Evolutionary conservation across 228 moss, liverwort and hornwort species (phyloP).

Genomic region (Sphagnum fallax): DNA sequence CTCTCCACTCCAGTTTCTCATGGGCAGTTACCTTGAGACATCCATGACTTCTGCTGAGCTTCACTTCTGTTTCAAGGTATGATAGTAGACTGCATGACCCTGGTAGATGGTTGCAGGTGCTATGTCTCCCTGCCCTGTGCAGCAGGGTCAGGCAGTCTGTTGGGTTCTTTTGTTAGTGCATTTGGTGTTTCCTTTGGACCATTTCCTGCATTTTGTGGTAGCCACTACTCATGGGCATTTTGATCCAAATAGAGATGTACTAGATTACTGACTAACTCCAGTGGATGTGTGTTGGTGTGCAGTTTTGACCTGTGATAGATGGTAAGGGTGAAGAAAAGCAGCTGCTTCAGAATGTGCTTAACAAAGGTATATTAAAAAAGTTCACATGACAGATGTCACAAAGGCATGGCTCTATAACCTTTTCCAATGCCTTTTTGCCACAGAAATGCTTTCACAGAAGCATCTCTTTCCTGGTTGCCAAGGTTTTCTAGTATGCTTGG

Average conservation of each 20-base stretch:
- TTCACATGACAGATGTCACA: slow-evolving; percentile 62
- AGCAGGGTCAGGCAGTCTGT: too few relatives aligned
- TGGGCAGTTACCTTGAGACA: too few relatives aligned
- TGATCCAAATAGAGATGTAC: background rate
- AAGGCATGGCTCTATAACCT: slow-evolving; percentile 29
- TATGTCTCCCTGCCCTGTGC: background rate
- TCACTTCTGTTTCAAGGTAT: too few relatives aligned
- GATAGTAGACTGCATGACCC: too few relatives aligned
- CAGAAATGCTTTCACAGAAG: too few relatives aligned
- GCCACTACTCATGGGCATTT: too few relatives aligned
- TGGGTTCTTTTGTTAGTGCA: too few relatives aligned
- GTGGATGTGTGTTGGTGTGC: slow-evolving; percentile 2
- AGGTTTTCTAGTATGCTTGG: too few relatives aligned
- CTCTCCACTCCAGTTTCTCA: too few relatives aligned
- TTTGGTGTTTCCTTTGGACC: too few relatives aligned
- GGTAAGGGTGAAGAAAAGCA: slow-evolving; percentile 71
- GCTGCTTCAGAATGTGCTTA: slow-evolving; percentile 51
- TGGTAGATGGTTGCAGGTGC: background rate
- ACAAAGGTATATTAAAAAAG: slow-evolving; percentile 58
- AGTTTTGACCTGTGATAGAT: slow-evolving; percentile 74
- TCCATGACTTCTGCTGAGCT: too few relatives aligned
- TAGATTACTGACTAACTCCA: background rate
- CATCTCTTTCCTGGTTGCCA: too few relatives aligned
- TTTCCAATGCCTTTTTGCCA: background rate
- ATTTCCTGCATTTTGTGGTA: background rate